These are phyloP conservation scores for Globisporangium nagaii DNA, from an alignment of 352 stramenopile species.

Conservation along the genomic window DNA sequence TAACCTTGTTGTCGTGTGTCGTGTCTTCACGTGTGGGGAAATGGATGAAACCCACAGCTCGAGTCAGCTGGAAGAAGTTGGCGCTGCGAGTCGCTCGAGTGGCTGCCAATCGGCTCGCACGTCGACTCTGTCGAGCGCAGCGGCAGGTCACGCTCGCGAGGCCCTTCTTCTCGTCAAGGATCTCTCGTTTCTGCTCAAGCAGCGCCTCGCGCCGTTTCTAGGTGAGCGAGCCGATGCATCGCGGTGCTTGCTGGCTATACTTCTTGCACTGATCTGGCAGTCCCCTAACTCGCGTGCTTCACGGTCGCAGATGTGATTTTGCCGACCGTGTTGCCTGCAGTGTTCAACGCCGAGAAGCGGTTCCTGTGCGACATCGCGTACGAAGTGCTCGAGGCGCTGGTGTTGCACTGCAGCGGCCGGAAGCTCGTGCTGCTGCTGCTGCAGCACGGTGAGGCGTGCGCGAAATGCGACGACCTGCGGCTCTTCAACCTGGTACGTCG, in stretches of 20 bases:
- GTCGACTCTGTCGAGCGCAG: constrained; percentile 3
- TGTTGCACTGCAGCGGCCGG: constrained; percentile 44
- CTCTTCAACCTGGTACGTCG: constrained; percentile 43
- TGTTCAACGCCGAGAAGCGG: constrained; percentile 49
- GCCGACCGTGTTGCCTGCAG: constrained; percentile 27
- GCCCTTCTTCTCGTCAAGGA: constrained; percentile 52
- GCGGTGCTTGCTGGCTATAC: too few relatives aligned
- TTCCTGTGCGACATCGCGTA: constrained; percentile 57
- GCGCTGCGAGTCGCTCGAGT: constrained; percentile 4
- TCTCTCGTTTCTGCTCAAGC: constrained; percentile 45
- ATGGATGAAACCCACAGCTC: constrained; percentile 7
- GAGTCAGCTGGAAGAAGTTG: constrained; percentile 20
- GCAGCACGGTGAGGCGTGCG: constrained; percentile 20
- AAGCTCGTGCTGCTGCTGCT: constrained; percentile 32
- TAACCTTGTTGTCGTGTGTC: too few relatives aligned
- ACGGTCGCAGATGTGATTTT: constrained; percentile 34
- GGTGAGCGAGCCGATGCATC: constrained; percentile 17
- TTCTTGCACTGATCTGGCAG: too few relatives aligned
- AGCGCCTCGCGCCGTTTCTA: constrained; percentile 42
- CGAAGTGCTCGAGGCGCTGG: constrained; percentile 49
- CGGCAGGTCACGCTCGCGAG: constrained; percentile 16
- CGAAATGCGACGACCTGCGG: constrained; percentile 28
- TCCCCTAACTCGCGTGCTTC: neutral
- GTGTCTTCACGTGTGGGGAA: too few relatives aligned
- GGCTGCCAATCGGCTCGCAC: constrained; percentile 2